A percentile compares a stretch with the other conserved stretches of the same genome.
Conservation (phyloP, 768 basidiomycete genomes). For the Serendipita vermifera region DNA sequence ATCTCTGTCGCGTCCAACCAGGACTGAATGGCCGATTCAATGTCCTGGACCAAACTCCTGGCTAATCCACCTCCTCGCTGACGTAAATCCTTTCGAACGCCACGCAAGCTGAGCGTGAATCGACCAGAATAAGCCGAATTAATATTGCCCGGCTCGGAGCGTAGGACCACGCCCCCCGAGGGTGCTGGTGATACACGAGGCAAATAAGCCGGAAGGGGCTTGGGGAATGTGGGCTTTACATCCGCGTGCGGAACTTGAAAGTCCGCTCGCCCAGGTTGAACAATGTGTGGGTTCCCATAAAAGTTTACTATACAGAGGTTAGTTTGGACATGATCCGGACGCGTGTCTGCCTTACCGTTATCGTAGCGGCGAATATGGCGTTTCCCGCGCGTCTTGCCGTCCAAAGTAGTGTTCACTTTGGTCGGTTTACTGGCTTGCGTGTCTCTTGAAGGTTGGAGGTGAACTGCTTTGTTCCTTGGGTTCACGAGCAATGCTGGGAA, state of each 20-base stretch:
- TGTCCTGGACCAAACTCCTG: slow-evolving; percentile 48
- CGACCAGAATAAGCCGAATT: slow-evolving; percentile 54
- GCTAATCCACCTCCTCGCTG: slow-evolving; percentile 42
- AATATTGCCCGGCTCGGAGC: slow-evolving; percentile 28
- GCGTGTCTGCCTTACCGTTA: slow-evolving; percentile 42
- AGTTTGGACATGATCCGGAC: background rate
- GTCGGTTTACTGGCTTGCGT: slow-evolving; percentile 14
- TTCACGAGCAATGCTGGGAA: slow-evolving; percentile 60
- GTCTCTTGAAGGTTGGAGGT: slow-evolving; percentile 11
- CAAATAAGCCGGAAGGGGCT: slow-evolving; percentile 59
- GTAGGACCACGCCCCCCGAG: slow-evolving; percentile 24
- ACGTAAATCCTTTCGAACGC: slow-evolving; percentile 56
- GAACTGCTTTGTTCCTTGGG: slow-evolving; percentile 25
- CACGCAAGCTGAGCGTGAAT: slow-evolving; percentile 63
- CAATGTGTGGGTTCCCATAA: slow-evolving; percentile 57
- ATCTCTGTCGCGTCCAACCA: slow-evolving; percentile 51
- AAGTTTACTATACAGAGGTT: slow-evolving; percentile 42
- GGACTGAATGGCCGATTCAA: slow-evolving; percentile 47
- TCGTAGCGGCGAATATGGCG: slow-evolving; percentile 65
- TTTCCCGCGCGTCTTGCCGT: slow-evolving; percentile 61
- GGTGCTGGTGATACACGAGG: slow-evolving; percentile 47
- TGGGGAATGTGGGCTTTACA: slow-evolving; percentile 51
- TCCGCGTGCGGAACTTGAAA: slow-evolving; percentile 33
- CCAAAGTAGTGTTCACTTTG: slow-evolving; percentile 30
- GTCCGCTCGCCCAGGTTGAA: slow-evolving; percentile 47